Evolutionary conservation across 257 asterid species (phyloP), one percentile per base, ranked within the genome.

Genomic region (Knoxia roxburghii): DNA sequence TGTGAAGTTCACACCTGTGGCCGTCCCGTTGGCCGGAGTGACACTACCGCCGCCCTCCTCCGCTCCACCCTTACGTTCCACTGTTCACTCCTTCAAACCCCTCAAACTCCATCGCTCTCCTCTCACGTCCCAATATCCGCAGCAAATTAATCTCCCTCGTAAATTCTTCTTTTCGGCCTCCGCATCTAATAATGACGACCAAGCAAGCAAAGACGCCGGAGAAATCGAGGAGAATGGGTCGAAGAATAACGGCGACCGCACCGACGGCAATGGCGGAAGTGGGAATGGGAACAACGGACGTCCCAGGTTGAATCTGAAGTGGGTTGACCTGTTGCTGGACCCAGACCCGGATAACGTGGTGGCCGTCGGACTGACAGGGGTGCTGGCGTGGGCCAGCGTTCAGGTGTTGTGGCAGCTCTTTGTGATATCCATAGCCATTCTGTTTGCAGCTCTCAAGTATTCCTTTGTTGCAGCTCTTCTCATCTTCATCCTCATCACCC

Each of bases 351-450:
- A 93, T 64, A 93, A 93, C 85, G 67, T 89, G 5, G 87, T 80
- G 67, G 99, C 99, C 29, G 99, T 94, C 30, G 97, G 92, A 73
- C 86, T 93, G 75, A 90, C 99, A 6, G 99, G 99, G 24, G 77
- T 93, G 79, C 82, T 93, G 73, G 84, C 97, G 56, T 93, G 96
- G 97, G 99, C 99, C 21, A 88, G 99, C 71, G 95, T 87, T 68
- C 95, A 86, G 85, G 91, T 94, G 17, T 49, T 94, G 74, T 87
- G 93, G 97, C 99, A 94, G 86, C 73, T 93, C 52, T 74, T 90
- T 45, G 76, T 80, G 17, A 85, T 89, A 54, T 78, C 97, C 23
- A 79, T 73, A 27, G 91, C 97, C 11, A 92, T 92, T 50, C 54
- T 89, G 69, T 20, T 86, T 61, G 89, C 99, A 49, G 99, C 99